phyloP scores from a whole-genome alignment of 106 monocot species.

The Vanilla planifolia region DNA sequence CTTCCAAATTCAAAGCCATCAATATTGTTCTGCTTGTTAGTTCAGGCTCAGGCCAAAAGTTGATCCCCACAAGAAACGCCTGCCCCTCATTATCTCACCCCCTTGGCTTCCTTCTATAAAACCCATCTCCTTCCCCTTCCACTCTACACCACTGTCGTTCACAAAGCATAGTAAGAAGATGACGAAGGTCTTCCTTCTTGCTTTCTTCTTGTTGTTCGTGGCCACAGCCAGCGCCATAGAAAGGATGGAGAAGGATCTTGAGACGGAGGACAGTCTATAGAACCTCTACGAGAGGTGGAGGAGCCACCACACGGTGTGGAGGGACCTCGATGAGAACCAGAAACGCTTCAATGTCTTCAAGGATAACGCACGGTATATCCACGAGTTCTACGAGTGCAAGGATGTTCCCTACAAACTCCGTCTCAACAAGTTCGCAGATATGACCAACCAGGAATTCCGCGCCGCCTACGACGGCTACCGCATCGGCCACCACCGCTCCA shows the following conservation, averaged over 20 bases:
- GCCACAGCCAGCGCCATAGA: neutral
- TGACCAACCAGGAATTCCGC: constrained; percentile 47
- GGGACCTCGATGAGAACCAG: constrained; percentile 41
- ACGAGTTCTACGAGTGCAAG: constrained; percentile 31
- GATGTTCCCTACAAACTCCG: constrained; percentile 32
- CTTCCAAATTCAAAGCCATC: no score
- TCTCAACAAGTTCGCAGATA: constrained; percentile 53
- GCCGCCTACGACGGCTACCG: constrained; percentile 20
- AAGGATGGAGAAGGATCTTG: constrained; percentile 46
- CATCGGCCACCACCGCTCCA: constrained; percentile 17
- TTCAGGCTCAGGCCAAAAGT: no score
- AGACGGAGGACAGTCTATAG: constrained; percentile 52
- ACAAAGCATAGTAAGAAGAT: neutral
- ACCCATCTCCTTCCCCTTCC: neutral
- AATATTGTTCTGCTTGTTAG: no score
- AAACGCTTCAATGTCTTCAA: constrained; percentile 58
- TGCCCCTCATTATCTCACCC: neutral
- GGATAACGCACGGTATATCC: constrained; percentile 42
- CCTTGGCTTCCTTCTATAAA: neutral
- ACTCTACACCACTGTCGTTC: neutral
- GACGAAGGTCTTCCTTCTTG: neutral
- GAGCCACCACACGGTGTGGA: constrained; percentile 33
- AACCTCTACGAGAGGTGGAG: constrained; percentile 56
- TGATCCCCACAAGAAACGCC: constrained; percentile 2
- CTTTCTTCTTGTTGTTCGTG: neutral